phyloP scores from a whole-genome alignment of 257 asterid genomes.

The Eustoma russellianum region DNA sequence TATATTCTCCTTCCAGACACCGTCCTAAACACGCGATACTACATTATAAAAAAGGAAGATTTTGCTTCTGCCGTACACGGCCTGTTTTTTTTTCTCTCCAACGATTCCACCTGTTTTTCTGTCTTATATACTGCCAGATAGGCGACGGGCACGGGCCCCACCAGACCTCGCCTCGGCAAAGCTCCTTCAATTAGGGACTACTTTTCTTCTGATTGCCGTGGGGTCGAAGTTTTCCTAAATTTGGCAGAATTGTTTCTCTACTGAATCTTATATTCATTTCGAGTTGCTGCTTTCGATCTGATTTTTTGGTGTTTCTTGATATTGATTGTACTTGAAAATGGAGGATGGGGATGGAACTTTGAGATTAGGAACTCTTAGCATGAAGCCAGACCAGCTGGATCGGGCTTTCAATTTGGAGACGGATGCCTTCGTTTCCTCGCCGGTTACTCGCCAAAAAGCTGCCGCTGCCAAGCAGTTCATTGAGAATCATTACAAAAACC shows the following conservation, averaged over 20 bases:
- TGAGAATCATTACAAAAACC: conserved; percentile 92
- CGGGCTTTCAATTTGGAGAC: conserved; percentile 50
- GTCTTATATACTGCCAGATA: conserved; percentile 2
- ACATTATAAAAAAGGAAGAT: no score
- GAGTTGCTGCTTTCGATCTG: conserved; percentile 21
- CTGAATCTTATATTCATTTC: conserved; percentile 5
- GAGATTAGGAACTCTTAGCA: conserved; percentile 31
- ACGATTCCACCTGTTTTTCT: background rate
- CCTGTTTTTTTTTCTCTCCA: background rate
- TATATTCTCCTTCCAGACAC: no score
- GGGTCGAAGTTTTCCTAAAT: conserved; percentile 12
- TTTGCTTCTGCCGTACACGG: background rate
- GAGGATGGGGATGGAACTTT: conserved; percentile 53
- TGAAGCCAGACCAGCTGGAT: conserved; percentile 26
- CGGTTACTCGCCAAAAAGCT: conserved; percentile 88
- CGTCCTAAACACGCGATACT: no score
- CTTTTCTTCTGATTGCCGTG: background rate
- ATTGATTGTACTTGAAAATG: conserved; percentile 15
- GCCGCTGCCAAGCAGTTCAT: conserved; percentile 93
- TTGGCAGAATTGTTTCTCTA: conserved; percentile 1
- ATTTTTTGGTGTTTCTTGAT: background rate
- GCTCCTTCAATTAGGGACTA: background rate
- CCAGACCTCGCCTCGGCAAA: conserved; percentile 12
- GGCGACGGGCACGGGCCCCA: background rate
- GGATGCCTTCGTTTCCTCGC: conserved; percentile 75